Percentiles rank a stretch among this genome's conserved stretches.
Evolutionary conservation across 2,329 filamentous ascomycete genomes (phyloP).

Genomic region (Didymella exigua): DNA sequence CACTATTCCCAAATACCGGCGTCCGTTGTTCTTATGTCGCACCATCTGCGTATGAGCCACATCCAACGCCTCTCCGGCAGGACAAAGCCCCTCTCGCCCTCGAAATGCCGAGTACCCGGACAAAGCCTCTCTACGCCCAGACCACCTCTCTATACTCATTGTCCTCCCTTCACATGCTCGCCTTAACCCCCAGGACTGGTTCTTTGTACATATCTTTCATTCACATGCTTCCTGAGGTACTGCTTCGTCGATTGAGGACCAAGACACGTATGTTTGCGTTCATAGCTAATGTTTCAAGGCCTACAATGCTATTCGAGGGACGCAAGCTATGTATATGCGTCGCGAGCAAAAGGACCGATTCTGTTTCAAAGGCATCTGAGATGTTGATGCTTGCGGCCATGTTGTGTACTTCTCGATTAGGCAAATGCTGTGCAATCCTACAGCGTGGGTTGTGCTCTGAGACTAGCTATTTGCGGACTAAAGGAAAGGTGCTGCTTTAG

Average conservation of each 20-base stretch:
- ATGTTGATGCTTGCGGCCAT: constrained; percentile 9
- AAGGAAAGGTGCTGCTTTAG: constrained; percentile 2
- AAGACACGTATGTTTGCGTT: constrained; percentile 11
- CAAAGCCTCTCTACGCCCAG: background rate
- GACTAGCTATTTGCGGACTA: constrained; percentile 4
- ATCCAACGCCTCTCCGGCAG: constrained; percentile 4
- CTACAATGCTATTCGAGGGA: constrained; percentile 2
- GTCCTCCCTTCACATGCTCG: constrained; percentile 3
- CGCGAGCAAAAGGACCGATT: constrained; percentile 11
- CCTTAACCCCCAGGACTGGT: background rate
- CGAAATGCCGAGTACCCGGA: background rate
- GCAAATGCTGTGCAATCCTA: background rate
- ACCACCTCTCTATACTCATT: constrained; percentile 2
- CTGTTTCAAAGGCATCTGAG: background rate
- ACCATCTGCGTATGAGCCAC: constrained; percentile 1
- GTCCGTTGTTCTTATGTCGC: constrained; percentile 2
- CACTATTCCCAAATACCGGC: background rate
- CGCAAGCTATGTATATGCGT: constrained; percentile 9
- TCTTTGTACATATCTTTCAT: background rate
- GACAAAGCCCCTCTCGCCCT: background rate
- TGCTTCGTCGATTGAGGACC: background rate
- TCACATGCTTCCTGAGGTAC: background rate
- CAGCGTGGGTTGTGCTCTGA: background rate
- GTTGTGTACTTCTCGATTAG: background rate
- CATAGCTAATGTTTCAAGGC: constrained; percentile 8